A percentile compares a stretch with the other conserved stretches of the same genome.
phyloP scores from a whole-genome alignment of 441 rosid species.

The Aleurites moluccanus region DNA sequence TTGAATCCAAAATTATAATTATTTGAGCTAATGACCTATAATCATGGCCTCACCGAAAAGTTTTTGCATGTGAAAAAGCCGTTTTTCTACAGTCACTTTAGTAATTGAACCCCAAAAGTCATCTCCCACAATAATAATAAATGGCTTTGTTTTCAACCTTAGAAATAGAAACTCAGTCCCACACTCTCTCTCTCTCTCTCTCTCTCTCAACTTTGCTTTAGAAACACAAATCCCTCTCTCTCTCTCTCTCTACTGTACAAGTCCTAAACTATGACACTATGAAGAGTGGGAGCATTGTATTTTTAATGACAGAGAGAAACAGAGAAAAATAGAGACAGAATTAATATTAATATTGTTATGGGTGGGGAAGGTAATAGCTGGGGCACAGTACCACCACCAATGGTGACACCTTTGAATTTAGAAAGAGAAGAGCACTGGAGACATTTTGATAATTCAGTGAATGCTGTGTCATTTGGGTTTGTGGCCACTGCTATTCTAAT shows the following conservation, averaged over 20 bases:
- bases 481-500: constrained; percentile 96
- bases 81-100: neutral
- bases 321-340: neutral
- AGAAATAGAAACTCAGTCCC: neutral
- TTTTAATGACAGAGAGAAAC: neutral
- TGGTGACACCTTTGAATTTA: constrained; percentile 31
- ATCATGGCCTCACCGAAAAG: neutral
- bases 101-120: neutral
- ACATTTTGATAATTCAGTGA: constrained; percentile 72
- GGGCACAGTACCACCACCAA: constrained; percentile 31
- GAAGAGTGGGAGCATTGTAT: constrained; percentile 1
- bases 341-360: constrained; percentile 24
- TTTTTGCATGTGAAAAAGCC: neutral
- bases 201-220: neutral
- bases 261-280: constrained; percentile 2
- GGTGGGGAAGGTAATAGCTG: constrained; percentile 35
- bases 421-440: constrained; percentile 63
- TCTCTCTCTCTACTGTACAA: neutral
- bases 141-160: neutral
- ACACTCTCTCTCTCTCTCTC: neutral
- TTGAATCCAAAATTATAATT: neutral
- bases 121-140: neutral
- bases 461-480: constrained; percentile 91
- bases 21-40: neutral
- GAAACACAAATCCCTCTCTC: neutral